Conservation (phyloP, 495 filamentous ascomycete genomes). For the Elaphomyces granulatus region DNA sequence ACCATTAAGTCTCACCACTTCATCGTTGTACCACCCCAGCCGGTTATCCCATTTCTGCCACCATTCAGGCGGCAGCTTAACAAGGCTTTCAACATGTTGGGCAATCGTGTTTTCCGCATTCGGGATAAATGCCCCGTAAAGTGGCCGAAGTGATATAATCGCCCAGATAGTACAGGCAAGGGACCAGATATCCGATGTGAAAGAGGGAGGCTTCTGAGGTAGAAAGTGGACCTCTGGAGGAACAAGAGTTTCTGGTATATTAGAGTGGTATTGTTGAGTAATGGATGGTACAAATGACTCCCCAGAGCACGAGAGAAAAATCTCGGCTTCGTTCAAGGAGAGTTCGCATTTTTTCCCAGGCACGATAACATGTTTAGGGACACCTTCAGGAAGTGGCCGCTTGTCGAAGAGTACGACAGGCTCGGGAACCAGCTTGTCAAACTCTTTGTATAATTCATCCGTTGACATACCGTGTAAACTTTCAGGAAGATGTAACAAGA, state of each 20-base stretch:
- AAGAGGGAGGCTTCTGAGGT: conserved; percentile 16
- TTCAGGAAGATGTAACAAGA: conserved; percentile 14
- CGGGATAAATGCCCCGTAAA: conserved; percentile 15
- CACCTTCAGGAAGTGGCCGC: conserved; percentile 12
- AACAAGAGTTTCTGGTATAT: too few species aligned
- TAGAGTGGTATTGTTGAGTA: too few species aligned
- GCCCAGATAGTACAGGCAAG: conserved; percentile 22
- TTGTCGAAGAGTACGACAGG: conserved; percentile 14
- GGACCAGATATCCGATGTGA: conserved; percentile 25
- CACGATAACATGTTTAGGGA: conserved; percentile 12
- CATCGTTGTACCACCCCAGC: too few species aligned
- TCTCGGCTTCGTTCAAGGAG: conserved; percentile 13
- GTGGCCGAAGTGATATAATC: conserved; percentile 12
- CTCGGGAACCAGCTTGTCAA: conserved; percentile 12
- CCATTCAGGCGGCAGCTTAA: too few species aligned
- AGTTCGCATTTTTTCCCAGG: conserved; percentile 18
- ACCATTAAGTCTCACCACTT: too few species aligned
- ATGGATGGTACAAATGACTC: conserved; percentile 22
- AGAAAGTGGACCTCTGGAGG: conserved; percentile 22
- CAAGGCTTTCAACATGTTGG: too few species aligned
- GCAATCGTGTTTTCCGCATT: too few species aligned
- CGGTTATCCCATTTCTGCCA: too few species aligned
- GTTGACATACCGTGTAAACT: conserved; percentile 12
- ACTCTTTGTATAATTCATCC: conserved; percentile 16
- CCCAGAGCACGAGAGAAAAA: conserved; percentile 27